phyloP scores from a whole-genome alignment of 2,329 filamentous ascomycete species.

The Beauveria medogensis region DNA sequence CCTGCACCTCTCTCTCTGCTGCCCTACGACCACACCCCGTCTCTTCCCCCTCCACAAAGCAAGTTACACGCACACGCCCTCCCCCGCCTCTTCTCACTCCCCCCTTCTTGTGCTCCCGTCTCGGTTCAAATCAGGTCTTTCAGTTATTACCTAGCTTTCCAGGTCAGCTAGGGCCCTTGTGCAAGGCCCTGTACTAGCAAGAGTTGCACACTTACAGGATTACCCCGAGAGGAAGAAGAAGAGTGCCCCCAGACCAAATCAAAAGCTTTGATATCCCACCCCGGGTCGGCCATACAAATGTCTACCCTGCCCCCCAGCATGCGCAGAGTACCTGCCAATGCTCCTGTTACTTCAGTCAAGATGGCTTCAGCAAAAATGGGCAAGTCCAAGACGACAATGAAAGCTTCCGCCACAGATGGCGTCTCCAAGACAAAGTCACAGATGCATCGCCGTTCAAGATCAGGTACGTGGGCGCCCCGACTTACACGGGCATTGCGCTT shows the following conservation, averaged over 20 bases:
- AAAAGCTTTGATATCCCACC: background rate
- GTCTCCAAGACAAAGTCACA: slow-evolving; percentile 64
- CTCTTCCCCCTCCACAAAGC: background rate
- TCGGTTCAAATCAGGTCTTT: background rate
- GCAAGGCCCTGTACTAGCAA: slow-evolving; percentile 1
- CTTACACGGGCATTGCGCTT: slow-evolving; percentile 21
- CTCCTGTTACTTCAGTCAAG: slow-evolving; percentile 39
- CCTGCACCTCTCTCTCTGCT: background rate
- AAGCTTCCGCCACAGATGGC: slow-evolving; percentile 39
- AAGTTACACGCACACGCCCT: background rate
- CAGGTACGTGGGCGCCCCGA: slow-evolving; percentile 56
- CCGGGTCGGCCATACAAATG: slow-evolving; percentile 47
- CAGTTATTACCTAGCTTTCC: slow-evolving; percentile 3
- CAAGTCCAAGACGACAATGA: slow-evolving; percentile 51
- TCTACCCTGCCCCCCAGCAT: slow-evolving; percentile 57
- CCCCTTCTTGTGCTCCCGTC: slow-evolving; percentile 1
- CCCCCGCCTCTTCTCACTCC: background rate
- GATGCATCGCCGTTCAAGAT: slow-evolving; percentile 89
- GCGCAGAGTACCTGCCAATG: slow-evolving; percentile 40
- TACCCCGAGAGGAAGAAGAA: background rate
- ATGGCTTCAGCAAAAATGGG: slow-evolving; percentile 54
- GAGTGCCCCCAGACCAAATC: background rate
- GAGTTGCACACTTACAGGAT: background rate
- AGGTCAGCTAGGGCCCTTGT: background rate
- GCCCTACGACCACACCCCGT: background rate